Evolutionary conservation across 129 eudicot genomes (phyloP).

Genomic region (Artemisia annua): DNA sequence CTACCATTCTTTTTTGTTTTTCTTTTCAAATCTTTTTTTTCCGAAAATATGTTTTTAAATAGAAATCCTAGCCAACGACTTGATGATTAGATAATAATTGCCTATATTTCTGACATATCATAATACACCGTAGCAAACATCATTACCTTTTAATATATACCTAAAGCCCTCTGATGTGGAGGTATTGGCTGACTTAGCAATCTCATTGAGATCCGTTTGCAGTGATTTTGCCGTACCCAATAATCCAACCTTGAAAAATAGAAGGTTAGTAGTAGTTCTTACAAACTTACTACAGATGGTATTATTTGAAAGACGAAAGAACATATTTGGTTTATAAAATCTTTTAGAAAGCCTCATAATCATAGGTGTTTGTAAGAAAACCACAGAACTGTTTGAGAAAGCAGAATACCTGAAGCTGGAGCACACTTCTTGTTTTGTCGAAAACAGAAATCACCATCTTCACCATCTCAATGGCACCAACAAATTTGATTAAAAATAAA

Average conservation of each 20-base stretch:
- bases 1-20: too few species aligned
- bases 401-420: too few species aligned
- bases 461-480: too few species aligned
- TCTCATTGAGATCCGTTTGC: constrained; percentile 21
- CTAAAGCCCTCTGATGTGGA: constrained; percentile 19
- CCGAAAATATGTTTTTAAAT: too few species aligned
- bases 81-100: neutral
- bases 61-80: neutral
- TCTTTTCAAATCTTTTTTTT: too few species aligned
- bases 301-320: neutral
- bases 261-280: neutral
- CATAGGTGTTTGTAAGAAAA: too few species aligned
- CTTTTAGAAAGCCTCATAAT: too few species aligned
- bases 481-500: too few species aligned
- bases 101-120: neutral
- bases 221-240: constrained; percentile 13
- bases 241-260: constrained; percentile 29
- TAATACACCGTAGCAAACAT: neutral
- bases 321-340: too few species aligned
- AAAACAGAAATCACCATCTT: too few species aligned
- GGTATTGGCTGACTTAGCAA: constrained; percentile 22
- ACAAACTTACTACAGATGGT: neutral
- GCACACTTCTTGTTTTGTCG: too few species aligned
- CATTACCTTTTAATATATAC: constrained; percentile 24
- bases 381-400: too few species aligned